phyloP scores from a whole-genome alignment of 129 eudicot genomes.

The Centrapalus pauciflorus region DNA sequence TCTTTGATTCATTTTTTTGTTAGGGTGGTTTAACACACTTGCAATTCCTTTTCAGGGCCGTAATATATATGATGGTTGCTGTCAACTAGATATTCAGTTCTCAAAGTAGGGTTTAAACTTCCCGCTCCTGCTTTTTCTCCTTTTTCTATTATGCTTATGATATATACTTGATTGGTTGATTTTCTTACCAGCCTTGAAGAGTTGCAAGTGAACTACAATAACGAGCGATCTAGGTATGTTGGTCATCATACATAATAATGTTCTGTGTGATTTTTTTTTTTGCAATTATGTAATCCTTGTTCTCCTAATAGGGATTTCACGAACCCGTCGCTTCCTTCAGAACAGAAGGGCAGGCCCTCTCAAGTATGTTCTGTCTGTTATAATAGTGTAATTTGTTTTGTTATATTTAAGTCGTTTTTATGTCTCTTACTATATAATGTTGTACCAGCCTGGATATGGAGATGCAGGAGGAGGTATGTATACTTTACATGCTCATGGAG shows the following conservation, averaged over 20 bases:
- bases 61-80: conserved; percentile 97
- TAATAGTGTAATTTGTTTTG: neutral
- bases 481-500: conserved; percentile 41
- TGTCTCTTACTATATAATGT: conserved; percentile 11
- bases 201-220: conserved; percentile 93
- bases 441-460: conserved; percentile 76
- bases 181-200: conserved; percentile 78
- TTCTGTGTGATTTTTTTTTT: neutral
- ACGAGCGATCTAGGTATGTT: conserved; percentile 82
- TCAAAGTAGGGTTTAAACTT: conserved; percentile 68
- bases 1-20: neutral
- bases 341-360: conserved; percentile 81
- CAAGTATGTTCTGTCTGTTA: conserved; percentile 49
- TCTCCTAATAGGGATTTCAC: conserved; percentile 70
- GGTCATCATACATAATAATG: neutral
- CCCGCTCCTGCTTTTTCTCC: neutral
- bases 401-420: neutral
- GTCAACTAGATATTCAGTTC: conserved; percentile 94
- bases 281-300: conserved; percentile 9
- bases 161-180: conserved; percentile 2
- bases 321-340: conserved; percentile 84
- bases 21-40: conserved; percentile 5
- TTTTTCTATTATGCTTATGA: neutral
- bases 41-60: conserved; percentile 61
- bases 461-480: conserved; percentile 71